phyloP scores from a whole-genome alignment of 345 rosid species.

The Sonneratia alba region DNA sequence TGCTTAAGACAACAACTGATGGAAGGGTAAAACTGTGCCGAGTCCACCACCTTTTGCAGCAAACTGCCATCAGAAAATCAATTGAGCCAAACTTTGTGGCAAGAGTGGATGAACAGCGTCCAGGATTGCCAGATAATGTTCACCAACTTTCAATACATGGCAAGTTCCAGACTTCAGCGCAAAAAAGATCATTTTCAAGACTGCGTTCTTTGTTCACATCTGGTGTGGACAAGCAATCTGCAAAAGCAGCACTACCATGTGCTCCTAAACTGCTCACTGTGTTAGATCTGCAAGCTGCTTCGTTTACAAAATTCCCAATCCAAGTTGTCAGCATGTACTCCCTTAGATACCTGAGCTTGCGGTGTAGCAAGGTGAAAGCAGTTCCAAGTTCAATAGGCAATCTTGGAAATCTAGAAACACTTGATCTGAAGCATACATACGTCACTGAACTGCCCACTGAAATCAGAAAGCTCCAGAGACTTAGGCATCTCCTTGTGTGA shows the following conservation, averaged over 20 bases:
- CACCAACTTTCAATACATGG: constrained; percentile 16
- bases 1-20: constrained; percentile 4
- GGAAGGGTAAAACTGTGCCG: constrained; percentile 14
- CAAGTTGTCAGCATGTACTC: constrained; percentile 9
- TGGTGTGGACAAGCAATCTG: background rate
- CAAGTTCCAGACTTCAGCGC: background rate
- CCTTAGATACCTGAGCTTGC: constrained; percentile 23
- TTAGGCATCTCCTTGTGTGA: constrained; percentile 21
- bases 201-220: constrained; percentile 18
- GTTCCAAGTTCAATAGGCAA: constrained; percentile 19
- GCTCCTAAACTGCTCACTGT: constrained; percentile 15
- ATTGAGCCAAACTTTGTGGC: constrained; percentile 11
- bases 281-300: constrained; percentile 18
- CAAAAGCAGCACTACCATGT: background rate
- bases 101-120: background rate
- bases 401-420: constrained; percentile 22
- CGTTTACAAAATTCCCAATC: constrained; percentile 13
- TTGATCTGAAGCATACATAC: constrained; percentile 25
- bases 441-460: constrained; percentile 15
- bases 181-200: background rate
- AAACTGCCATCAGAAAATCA: constrained; percentile 7
- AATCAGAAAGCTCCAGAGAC: constrained; percentile 16
- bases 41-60: constrained; percentile 13
- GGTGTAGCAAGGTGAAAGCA: constrained; percentile 10
- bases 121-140: constrained; percentile 1